phyloP scores from a whole-genome alignment of 2,329 filamentous ascomycete species.

The Talaromyces amestolkiae region DNA sequence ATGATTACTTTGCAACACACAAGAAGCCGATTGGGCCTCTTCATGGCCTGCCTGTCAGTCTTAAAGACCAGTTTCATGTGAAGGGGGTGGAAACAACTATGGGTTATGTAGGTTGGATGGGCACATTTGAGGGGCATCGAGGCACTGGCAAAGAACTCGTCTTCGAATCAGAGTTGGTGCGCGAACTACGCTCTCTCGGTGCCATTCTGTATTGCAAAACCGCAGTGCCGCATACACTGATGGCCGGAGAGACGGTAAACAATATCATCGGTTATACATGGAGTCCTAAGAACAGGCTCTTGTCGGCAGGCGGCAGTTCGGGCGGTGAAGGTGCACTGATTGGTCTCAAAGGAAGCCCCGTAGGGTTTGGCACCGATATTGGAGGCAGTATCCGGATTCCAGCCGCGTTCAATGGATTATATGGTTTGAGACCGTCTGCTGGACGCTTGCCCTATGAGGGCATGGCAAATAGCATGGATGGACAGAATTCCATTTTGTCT shows the following conservation, averaged over 20 bases:
- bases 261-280: constrained; percentile 45
- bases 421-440: constrained; percentile 25
- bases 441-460: constrained; percentile 25
- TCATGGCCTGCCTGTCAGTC: constrained; percentile 52
- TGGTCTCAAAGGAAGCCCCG: constrained; percentile 56
- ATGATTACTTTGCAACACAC: constrained; percentile 22
- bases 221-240: constrained; percentile 55
- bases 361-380: constrained; percentile 43
- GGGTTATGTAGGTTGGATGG: constrained; percentile 33
- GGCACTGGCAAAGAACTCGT: not conserved
- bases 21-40: constrained; percentile 46
- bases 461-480: constrained; percentile 29
- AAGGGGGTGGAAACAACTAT: constrained; percentile 55
- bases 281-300: constrained; percentile 39
- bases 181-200: constrained; percentile 48
- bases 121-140: constrained; percentile 11
- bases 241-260: constrained; percentile 46
- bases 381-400: constrained; percentile 29
- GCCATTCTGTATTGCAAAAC: constrained; percentile 58
- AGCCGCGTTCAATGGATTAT: constrained; percentile 27
- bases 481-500: constrained; percentile 34
- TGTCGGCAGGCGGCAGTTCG: constrained; percentile 39
- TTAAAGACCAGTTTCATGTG: constrained; percentile 61
- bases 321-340: constrained; percentile 61
- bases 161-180: constrained; percentile 24